These are phyloP conservation scores for Wickerhamiella dianesei DNA, from an alignment of 805 yeast species.

Conservation along the genomic window DNA sequence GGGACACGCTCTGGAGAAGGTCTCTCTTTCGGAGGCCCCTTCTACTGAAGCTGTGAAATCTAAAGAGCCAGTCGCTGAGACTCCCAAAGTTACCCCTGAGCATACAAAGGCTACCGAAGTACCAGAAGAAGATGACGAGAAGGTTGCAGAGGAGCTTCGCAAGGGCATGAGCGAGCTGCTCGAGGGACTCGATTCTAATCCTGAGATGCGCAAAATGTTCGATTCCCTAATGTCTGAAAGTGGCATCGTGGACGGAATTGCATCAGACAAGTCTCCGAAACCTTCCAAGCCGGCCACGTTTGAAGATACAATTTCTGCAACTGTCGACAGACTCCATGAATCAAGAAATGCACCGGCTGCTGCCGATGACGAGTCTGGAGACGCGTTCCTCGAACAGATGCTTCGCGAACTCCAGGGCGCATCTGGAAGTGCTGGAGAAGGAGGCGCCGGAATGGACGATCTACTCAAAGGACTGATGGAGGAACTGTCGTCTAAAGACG, in stretches of 20 bases:
- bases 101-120: too few species aligned
- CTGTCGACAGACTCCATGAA: conserved; percentile 66
- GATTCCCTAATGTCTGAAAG: conserved; percentile 29
- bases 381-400: conserved; percentile 47
- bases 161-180: conserved; percentile 32
- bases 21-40: background rate
- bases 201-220: conserved; percentile 38
- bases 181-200: conserved; percentile 37
- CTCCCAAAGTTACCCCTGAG: too few species aligned
- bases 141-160: conserved; percentile 28
- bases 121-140: conserved; percentile 28
- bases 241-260: conserved; percentile 2
- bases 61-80: too few species aligned
- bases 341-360: conserved; percentile 50
- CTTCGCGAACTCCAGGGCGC: conserved; percentile 41
- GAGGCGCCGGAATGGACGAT: conserved; percentile 41
- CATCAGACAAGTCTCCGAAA: conserved; percentile 2
- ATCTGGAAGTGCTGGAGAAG: conserved; percentile 25
- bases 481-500: conserved; percentile 72
- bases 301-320: conserved; percentile 63
- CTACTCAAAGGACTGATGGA: conserved; percentile 60
- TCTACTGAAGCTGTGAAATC: conserved; percentile 23
- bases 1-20: background rate
- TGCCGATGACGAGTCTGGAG: conserved; percentile 30
- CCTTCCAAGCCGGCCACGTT: conserved; percentile 25